phyloP scores from a whole-genome alignment of 352 stramenopile species.

The Phytophthora citricola region DNA sequence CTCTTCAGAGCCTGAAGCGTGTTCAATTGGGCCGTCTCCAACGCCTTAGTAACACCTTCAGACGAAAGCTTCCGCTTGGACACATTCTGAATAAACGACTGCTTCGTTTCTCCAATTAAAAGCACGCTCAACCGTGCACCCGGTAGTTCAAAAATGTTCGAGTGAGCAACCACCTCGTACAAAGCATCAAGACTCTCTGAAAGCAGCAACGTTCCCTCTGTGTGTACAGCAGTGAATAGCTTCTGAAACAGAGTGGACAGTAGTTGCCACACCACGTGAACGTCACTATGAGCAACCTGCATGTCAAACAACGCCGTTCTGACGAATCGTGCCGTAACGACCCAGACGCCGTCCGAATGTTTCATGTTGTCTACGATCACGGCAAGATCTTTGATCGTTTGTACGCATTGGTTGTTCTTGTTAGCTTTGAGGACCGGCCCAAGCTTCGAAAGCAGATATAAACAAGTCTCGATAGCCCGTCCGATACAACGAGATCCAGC shows the following conservation, averaged over 20 bases:
- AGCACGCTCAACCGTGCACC: conserved; percentile 14
- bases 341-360: conserved; percentile 7
- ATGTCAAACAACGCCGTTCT: conserved; percentile 50
- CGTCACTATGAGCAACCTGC: conserved; percentile 48
- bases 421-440: conserved; percentile 56
- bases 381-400: conserved; percentile 58
- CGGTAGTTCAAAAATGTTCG: conserved; percentile 42
- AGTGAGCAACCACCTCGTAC: conserved; percentile 54
- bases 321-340: conserved; percentile 48
- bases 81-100: conserved; percentile 30
- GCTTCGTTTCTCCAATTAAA: conserved; percentile 26
- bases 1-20: conserved; percentile 15
- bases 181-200: conserved; percentile 50
- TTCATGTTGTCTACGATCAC: conserved; percentile 27
- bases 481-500: conserved; percentile 17
- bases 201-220: conserved; percentile 29
- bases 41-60: conserved; percentile 18
- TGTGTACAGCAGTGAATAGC: conserved; percentile 35
- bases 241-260: conserved; percentile 46
- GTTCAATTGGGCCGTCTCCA: conserved; percentile 19
- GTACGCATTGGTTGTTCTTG: conserved; percentile 60
- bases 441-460: conserved; percentile 54
- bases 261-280: conserved; percentile 52
- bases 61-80: conserved; percentile 23
- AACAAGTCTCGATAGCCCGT: conserved; percentile 33